Evolutionary conservation across 1,284 basidiomycete species (phyloP).

Genomic region (Pascua guehoae): DNA sequence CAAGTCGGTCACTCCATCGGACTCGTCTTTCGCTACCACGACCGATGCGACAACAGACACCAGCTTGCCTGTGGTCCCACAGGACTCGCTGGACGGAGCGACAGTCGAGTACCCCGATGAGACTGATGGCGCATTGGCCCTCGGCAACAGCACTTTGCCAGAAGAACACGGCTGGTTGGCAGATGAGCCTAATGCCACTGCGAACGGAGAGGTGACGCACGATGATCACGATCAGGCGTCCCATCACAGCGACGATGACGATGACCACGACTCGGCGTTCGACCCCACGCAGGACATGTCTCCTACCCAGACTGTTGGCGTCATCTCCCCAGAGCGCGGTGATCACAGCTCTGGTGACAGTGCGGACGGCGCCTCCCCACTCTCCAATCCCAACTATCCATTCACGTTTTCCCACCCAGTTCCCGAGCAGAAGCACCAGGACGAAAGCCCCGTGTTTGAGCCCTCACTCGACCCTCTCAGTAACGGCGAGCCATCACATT

Average conservation of each 20-base stretch:
- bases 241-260: too few species aligned
- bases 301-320: too few species aligned
- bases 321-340: too few species aligned
- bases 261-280: too few species aligned
- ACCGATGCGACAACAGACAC: slow-evolving; percentile 8
- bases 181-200: too few species aligned
- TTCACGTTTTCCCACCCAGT: slow-evolving; percentile 70
- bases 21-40: slow-evolving; percentile 23
- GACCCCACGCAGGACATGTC: too few species aligned
- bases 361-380: not conserved
- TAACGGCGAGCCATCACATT: slow-evolving; percentile 31
- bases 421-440: not conserved
- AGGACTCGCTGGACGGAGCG: not conserved
- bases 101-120: not conserved
- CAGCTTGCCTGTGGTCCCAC: not conserved
- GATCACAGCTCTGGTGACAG: too few species aligned
- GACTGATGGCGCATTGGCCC: too few species aligned
- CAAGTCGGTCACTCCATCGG: slow-evolving; percentile 45
- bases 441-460: slow-evolving; percentile 5
- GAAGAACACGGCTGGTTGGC: too few species aligned
- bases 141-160: too few species aligned
- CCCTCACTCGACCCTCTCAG: slow-evolving; percentile 17
- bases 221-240: too few species aligned
- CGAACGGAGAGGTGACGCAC: too few species aligned
- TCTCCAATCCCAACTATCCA: slow-evolving; percentile 50